Evolutionary conservation across 768 basidiomycete genomes (phyloP).

Genomic region (Leccinellum albellum): DNA sequence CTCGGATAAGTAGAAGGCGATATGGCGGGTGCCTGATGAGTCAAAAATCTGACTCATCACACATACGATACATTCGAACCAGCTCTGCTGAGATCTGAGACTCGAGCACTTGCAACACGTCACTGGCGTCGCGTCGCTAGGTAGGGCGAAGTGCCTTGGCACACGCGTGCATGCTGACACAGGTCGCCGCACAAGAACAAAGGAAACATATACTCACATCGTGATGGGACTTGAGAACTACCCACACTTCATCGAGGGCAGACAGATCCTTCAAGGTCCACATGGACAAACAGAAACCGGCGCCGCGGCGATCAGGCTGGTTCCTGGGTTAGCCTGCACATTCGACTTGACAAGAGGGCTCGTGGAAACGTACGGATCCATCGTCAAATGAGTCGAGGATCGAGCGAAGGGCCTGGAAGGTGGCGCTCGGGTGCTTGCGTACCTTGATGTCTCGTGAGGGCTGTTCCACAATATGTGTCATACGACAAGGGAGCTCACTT

Average conservation of each 20-base stretch:
- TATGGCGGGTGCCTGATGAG: conserved; percentile 17
- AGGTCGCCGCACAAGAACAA: not conserved
- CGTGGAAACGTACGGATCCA: conserved; percentile 17
- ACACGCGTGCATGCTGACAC: conserved; percentile 2
- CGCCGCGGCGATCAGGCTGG: conserved; percentile 7
- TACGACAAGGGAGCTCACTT: conserved; percentile 34
- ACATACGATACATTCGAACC: not conserved
- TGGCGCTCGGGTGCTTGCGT: conserved; percentile 19
- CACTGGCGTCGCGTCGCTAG: not conserved
- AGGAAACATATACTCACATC: conserved; percentile 43
- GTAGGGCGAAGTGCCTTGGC: not conserved
- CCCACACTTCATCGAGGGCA: conserved; percentile 44
- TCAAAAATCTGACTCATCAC: conserved; percentile 17
- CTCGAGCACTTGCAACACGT: not conserved
- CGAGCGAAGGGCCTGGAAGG: conserved; percentile 24
- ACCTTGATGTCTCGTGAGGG: conserved; percentile 17
- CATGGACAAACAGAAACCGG: conserved; percentile 38
- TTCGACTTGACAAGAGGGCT: not conserved
- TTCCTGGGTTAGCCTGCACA: conserved; percentile 12
- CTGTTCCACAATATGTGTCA: not conserved
- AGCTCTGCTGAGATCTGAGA: conserved; percentile 1
- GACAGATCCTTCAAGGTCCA: conserved; percentile 44
- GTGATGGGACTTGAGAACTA: conserved; percentile 56
- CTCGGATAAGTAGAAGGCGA: conserved; percentile 2
- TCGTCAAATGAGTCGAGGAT: conserved; percentile 22